Evolutionary conservation across 345 rosid genomes (phyloP).

Genomic region (Erodium maritimum): DNA sequence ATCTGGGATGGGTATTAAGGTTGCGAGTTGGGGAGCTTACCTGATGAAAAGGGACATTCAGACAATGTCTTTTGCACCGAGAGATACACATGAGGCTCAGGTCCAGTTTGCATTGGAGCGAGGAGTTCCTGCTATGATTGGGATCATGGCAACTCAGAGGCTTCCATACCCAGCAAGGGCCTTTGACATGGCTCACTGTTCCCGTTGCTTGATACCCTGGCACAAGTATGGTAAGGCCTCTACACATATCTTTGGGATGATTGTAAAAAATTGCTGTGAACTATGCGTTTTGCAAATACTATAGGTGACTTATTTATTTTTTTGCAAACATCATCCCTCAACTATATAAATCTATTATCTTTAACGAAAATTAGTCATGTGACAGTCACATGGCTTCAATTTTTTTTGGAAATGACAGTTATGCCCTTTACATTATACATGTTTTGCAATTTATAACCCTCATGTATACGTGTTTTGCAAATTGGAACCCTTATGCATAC

Average conservation of each 20-base stretch:
- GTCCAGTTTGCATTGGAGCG: slow-evolving; percentile 94
- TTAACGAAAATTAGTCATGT: no score
- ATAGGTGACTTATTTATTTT: no score
- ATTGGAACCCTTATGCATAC: no score
- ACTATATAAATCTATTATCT: no score
- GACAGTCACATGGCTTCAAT: no score
- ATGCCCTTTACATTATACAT: no score
- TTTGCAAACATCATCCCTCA: no score
- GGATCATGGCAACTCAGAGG: slow-evolving; percentile 71
- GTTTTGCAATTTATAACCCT: no score
- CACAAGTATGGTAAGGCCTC: slow-evolving; percentile 38
- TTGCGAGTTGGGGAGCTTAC: slow-evolving; percentile 96
- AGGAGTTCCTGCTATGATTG: slow-evolving; percentile 94
- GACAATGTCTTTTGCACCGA: slow-evolving; percentile 85
- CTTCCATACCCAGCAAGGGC: slow-evolving; percentile 97
- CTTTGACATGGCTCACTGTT: slow-evolving; percentile 96
- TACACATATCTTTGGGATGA: background rate
- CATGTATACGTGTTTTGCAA: no score
- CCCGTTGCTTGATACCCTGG: slow-evolving; percentile 98
- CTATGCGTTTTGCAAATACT: no score
- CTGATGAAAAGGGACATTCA: slow-evolving; percentile 68
- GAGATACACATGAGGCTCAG: slow-evolving; percentile 97
- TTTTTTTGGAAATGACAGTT: no score
- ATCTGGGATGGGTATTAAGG: slow-evolving; percentile 25
- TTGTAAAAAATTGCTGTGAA: no score